Conservation (phyloP, 2,329 filamentous ascomycete genomes). For the Xylariales sp. region DNA sequence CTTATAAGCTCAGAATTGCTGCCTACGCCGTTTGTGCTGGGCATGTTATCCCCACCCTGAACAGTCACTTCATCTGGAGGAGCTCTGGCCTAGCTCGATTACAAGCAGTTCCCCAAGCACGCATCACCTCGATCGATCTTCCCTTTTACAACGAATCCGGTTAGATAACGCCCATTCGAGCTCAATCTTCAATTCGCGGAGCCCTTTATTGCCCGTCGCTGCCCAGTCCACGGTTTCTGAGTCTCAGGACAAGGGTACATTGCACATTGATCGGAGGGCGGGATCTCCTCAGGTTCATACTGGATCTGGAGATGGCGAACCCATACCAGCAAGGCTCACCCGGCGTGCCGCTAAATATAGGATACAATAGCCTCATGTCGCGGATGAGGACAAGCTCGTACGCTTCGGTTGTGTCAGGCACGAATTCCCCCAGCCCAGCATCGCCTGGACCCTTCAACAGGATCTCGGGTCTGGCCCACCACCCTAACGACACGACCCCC, state of each 20-base stretch:
- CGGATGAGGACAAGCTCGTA: slow-evolving; percentile 35
- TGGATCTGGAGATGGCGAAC: slow-evolving; percentile 33
- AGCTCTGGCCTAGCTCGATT: slow-evolving; percentile 8
- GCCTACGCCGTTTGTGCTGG: neutral
- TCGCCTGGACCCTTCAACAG: slow-evolving; percentile 30
- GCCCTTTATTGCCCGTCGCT: no score
- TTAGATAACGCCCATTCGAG: no score
- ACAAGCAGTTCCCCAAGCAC: no score
- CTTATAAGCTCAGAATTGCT: neutral
- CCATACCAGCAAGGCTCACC: slow-evolving; percentile 32
- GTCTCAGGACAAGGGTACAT: no score
- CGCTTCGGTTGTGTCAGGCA: slow-evolving; percentile 35
- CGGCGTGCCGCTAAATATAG: slow-evolving; percentile 27
- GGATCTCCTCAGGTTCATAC: no score
- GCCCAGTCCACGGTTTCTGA: no score
- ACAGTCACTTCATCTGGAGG: slow-evolving; percentile 5
- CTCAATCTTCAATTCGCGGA: no score
- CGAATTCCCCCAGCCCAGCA: slow-evolving; percentile 16
- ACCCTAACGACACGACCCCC: slow-evolving; percentile 32
- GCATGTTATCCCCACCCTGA: slow-evolving; percentile 3
- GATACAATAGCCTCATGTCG: slow-evolving; percentile 25
- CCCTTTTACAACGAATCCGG: no score
- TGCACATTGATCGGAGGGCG: no score
- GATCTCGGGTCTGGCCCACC: slow-evolving; percentile 53
- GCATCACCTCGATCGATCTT: no score